phyloP scores from a whole-genome alignment of 495 filamentous ascomycete genomes.

The Beverwykella pulmonaria region DNA sequence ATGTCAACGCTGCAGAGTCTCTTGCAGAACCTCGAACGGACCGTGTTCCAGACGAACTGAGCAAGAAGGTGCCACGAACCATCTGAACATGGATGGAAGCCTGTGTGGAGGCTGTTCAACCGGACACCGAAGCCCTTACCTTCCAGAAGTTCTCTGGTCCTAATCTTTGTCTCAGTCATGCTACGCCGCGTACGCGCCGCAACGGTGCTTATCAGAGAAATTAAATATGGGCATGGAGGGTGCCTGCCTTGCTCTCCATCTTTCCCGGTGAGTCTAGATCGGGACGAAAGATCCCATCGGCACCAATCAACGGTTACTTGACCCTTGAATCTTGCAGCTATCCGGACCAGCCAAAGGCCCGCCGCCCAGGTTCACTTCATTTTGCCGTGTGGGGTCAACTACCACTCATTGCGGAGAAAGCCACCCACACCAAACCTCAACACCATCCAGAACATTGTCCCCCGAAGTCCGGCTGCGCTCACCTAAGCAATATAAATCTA shows the following conservation, averaged over 20 bases:
- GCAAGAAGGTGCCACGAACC: slow-evolving; percentile 20
- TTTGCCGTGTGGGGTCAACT: slow-evolving; percentile 35
- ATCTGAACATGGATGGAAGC: neutral
- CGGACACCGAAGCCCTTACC: neutral
- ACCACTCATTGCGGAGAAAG: slow-evolving; percentile 17
- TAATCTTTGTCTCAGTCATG: neutral
- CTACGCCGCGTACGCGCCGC: neutral
- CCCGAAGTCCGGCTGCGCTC: slow-evolving; percentile 19
- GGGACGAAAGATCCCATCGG: slow-evolving; percentile 8
- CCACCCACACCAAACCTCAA: slow-evolving; percentile 14
- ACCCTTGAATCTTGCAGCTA: slow-evolving; percentile 24
- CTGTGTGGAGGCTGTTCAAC: neutral
- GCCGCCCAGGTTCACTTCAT: slow-evolving; percentile 29
- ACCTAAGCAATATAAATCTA: slow-evolving; percentile 30
- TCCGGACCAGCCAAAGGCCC: slow-evolving; percentile 24
- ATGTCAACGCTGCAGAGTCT: slow-evolving; percentile 23
- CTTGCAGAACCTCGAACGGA: slow-evolving; percentile 19
- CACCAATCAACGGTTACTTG: slow-evolving; percentile 22
- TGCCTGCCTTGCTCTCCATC: neutral
- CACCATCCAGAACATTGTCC: neutral
- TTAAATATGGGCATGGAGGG: neutral
- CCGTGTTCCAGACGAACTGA: slow-evolving; percentile 7
- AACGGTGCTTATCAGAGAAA: slow-evolving; percentile 14
- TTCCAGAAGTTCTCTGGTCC: neutral
- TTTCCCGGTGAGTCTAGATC: neutral